Percentiles rank a stretch among this genome's conserved stretches.
phyloP scores from a whole-genome alignment of 2,329 filamentous ascomycete genomes.

The Ceratocystis smalleyi region DNA sequence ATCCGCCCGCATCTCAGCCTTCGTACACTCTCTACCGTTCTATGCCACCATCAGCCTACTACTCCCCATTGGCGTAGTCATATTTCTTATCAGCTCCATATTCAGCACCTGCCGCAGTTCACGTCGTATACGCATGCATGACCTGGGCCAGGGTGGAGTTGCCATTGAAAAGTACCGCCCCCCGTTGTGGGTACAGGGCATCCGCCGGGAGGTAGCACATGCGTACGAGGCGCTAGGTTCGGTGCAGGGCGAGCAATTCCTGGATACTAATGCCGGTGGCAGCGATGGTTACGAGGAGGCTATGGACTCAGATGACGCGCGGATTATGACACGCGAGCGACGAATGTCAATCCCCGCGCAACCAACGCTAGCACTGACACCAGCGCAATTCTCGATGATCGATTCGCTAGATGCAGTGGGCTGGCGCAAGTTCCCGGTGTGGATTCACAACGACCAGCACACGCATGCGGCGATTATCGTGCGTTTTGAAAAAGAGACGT shows the following conservation, averaged over 20 bases:
- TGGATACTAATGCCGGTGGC: slow-evolving; percentile 41
- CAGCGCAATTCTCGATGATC: slow-evolving; percentile 75
- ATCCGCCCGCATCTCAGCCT: slow-evolving; percentile 27
- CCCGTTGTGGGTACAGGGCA: slow-evolving; percentile 58
- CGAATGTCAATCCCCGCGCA: slow-evolving; percentile 28
- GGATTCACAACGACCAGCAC: slow-evolving; percentile 63
- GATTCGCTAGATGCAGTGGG: slow-evolving; percentile 52
- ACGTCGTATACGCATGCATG: slow-evolving; percentile 60
- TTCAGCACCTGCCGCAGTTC: slow-evolving; percentile 63
- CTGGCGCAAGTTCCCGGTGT: slow-evolving; percentile 52
- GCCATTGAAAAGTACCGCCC: slow-evolving; percentile 57
- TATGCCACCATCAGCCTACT: slow-evolving; percentile 51
- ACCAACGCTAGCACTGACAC: slow-evolving; percentile 62
- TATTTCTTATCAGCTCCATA: slow-evolving; percentile 60
- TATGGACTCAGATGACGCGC: slow-evolving; percentile 25
- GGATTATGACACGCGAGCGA: slow-evolving; percentile 28
- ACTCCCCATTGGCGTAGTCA: slow-evolving; percentile 53
- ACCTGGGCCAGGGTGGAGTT: slow-evolving; percentile 52
- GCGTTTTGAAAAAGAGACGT: slow-evolving; percentile 48
- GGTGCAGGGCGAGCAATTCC: slow-evolving; percentile 54
- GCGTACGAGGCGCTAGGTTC: slow-evolving; percentile 59
- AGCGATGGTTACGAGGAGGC: slow-evolving; percentile 25
- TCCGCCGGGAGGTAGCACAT: slow-evolving; percentile 61
- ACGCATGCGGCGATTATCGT: slow-evolving; percentile 86
- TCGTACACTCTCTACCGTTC: slow-evolving; percentile 36